Evolutionary conservation across 345 rosid genomes (phyloP).

Genomic region (Syzygium jambos): DNA sequence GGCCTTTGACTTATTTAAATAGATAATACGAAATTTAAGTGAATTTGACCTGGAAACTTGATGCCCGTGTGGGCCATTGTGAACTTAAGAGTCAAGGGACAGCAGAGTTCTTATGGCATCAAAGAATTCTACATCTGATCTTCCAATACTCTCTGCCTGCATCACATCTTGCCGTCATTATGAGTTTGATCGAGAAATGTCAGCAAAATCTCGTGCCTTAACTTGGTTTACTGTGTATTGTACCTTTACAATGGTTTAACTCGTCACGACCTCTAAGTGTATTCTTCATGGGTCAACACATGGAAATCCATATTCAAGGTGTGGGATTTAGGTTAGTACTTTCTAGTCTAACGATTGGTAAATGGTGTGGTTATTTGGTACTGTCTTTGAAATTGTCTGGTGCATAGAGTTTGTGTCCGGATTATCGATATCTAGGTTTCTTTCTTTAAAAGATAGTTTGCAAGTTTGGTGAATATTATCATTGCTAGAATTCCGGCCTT

Average conservation of each 20-base stretch:
- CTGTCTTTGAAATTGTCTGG: not conserved
- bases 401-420: not conserved
- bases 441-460: not conserved
- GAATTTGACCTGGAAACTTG: not conserved
- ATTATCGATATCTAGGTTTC: not conserved
- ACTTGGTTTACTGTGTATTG: not conserved
- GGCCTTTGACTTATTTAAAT: not conserved
- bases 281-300: not conserved
- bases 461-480: not conserved
- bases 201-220: not conserved
- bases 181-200: not conserved
- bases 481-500: not conserved
- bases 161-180: not conserved
- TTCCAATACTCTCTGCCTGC: not conserved
- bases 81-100: not conserved
- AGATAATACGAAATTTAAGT: not conserved
- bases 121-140: not conserved
- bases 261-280: not conserved
- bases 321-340: not conserved
- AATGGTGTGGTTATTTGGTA: not conserved
- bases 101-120: not conserved
- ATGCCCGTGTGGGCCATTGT: not conserved
- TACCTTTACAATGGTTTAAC: not conserved
- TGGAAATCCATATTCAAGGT: not conserved
- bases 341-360: not conserved